A percentile compares a stretch with the other conserved stretches of the same genome.
Evolutionary conservation across 208 protist species (phyloP).

Genomic region (Acanthamoeba healyi): DNA sequence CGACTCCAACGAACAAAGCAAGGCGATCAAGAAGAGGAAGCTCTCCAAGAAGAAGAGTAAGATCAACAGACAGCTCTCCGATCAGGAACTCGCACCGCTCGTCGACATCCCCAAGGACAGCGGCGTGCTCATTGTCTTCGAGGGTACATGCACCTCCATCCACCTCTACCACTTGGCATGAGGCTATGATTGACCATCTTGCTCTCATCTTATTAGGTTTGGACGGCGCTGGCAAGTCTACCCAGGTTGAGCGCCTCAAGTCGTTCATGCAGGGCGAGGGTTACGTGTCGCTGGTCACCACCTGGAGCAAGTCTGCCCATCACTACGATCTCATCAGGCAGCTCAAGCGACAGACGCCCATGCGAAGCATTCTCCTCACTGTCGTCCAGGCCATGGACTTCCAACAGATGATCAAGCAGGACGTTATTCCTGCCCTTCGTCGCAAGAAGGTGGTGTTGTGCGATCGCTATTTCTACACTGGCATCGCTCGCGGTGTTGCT

Average conservation of each 20-base stretch:
- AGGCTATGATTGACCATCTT: not conserved
- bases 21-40: slow-evolving; percentile 13
- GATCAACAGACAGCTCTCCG: not conserved
- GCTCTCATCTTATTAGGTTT: not conserved
- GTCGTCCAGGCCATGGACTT: slow-evolving; percentile 75
- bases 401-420: slow-evolving; percentile 74
- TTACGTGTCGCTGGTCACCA: slow-evolving; percentile 67
- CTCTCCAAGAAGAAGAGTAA: not conserved
- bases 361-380: slow-evolving; percentile 69
- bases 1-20: not conserved
- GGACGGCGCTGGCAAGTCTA: slow-evolving; percentile 76
- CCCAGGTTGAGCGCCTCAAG: slow-evolving; percentile 68
- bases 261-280: slow-evolving; percentile 68
- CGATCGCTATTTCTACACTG: slow-evolving; percentile 77
- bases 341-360: slow-evolving; percentile 62
- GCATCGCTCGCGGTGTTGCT: slow-evolving; percentile 65
- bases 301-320: slow-evolving; percentile 69
- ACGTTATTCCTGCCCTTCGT: slow-evolving; percentile 59
- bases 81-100: not conserved
- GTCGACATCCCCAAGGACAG: slow-evolving; percentile 53
- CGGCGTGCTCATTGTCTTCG: slow-evolving; percentile 68
- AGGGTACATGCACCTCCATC: slow-evolving; percentile 10
- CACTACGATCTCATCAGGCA: slow-evolving; percentile 68
- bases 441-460: slow-evolving; percentile 70
- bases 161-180: not conserved